Percentiles rank a stretch among this genome's conserved stretches.
Evolutionary conservation across 257 asterid genomes (phyloP).

Genomic region (Salvia rosmarinus): DNA sequence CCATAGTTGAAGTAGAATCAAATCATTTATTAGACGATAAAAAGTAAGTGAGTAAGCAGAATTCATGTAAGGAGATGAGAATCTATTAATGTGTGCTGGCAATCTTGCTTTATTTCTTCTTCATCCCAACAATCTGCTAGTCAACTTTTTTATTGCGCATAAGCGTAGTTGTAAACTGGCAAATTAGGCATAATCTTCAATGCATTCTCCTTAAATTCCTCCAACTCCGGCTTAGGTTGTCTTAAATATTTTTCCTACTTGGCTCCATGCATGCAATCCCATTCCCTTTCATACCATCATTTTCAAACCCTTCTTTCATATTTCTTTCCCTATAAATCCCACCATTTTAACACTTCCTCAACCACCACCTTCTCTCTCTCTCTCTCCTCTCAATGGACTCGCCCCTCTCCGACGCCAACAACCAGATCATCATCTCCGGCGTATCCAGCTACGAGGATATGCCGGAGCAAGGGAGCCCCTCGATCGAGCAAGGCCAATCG

Average conservation of each 20-base stretch:
- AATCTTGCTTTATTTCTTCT: not conserved
- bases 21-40: not conserved
- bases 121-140: not conserved
- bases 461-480: not conserved
- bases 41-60: constrained; percentile 2
- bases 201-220: not conserved
- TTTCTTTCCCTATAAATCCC: constrained; percentile 11
- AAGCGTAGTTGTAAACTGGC: constrained; percentile 26
- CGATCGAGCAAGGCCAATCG: not conserved
- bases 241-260: constrained; percentile 24
- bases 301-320: not conserved
- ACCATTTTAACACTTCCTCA: not conserved
- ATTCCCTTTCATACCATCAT: not conserved
- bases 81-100: not conserved
- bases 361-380: constrained; percentile 9
- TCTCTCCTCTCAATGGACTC: constrained; percentile 15
- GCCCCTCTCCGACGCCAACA: not conserved
- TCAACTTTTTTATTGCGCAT: not conserved
- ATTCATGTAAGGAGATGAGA: not conserved
- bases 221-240: constrained; percentile 10
- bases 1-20: not conserved
- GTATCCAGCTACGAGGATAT: not conserved
- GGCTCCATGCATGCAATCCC: constrained; percentile 34
- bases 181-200: not conserved
- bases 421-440: not conserved